A percentile compares a stretch with the other conserved stretches of the same genome.
These are phyloP conservation scores for Trichosporon faecale DNA, from an alignment of 1,284 basidiomycete species.

Conservation along the genomic window DNA sequence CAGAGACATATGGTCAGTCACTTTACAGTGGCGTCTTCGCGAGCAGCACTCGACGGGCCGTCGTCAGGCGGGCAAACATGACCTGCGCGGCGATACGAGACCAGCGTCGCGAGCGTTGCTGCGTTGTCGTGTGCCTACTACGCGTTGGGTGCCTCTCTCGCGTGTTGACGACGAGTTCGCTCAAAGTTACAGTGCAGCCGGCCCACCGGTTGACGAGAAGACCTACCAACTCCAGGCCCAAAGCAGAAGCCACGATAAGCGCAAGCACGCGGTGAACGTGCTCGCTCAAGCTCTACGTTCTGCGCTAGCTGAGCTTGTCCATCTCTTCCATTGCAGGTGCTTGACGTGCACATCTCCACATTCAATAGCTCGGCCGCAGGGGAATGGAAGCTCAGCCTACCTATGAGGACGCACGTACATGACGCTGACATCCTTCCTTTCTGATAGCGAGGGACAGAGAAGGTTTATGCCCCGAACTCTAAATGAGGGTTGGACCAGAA, in stretches of 20 bases:
- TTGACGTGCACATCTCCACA: background rate
- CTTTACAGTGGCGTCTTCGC: too few relatives aligned
- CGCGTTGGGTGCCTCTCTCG: background rate
- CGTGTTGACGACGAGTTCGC: background rate
- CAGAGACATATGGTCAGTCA: background rate
- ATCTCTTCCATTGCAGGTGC: background rate
- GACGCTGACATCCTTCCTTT: background rate
- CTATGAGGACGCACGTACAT: background rate
- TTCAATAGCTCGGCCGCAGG: background rate
- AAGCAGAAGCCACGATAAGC: background rate
- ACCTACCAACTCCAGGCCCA: too few relatives aligned
- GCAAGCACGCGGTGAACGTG: background rate
- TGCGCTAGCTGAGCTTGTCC: background rate
- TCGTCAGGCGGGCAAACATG: background rate
- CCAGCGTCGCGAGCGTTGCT: background rate
- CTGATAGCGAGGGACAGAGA: background rate
- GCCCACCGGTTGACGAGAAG: too few relatives aligned
- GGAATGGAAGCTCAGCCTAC: too few relatives aligned
- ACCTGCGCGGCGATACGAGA: background rate
- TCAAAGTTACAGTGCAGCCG: background rate
- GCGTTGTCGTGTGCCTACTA: background rate
- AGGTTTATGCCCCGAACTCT: background rate
- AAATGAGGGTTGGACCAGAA: slow-evolving; percentile 3
- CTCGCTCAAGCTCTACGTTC: background rate
- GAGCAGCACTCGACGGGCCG: too few relatives aligned